Evolutionary conservation across 805 yeast species (phyloP), one percentile per base, ranked within the genome.

Genomic region (Hanseniaspora occidentalis): DNA sequence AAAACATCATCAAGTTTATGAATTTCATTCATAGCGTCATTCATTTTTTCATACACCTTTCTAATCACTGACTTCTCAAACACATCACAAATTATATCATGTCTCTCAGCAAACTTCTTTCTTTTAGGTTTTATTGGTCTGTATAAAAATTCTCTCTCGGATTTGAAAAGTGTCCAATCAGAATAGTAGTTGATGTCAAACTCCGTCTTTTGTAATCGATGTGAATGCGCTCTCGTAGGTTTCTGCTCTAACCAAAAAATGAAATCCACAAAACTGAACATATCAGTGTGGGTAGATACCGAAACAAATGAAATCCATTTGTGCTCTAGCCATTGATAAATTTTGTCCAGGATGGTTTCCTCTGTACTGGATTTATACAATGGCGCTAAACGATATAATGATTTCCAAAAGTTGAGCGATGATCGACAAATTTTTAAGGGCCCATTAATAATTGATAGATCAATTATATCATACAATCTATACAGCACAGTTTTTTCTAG

Each of bases 381-480:
- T 25, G 56, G 58, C 14, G 70, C 62, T 8, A 69, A 50, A 3
- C 53, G 51, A 13, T 65, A 54, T 3, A 71, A 46, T 1, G 62
- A 47, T 39, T 62, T 56, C 88, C 88, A 80, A 45, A 79, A 73
- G 11, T 52, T 46, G 22, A 74, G 57, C 3, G 80, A 60, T 37
- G 68, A 73, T 34, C 68, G 59, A 36, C 68, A 62, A 1, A 77
- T 39, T 1, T 46, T 19, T 1, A 57, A 50, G 2, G 92, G 89
- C 0, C 89, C 89, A 52, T 70, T 72, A 1, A 77, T 60, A 35
- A 73, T 79, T 0, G 82, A 60, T 5, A 71, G 51, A 27, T 77
- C 80, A 36, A 71, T 57, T 1, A 75, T 39, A 22, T 69, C 70
- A 33, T 69, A 70, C 24, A 77, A 54, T 45, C 71, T 73, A 35